Base-by-base conservation (phyloP, 371 early-diverging fungal genomes). In the Funneliformis caledonium region DNA sequence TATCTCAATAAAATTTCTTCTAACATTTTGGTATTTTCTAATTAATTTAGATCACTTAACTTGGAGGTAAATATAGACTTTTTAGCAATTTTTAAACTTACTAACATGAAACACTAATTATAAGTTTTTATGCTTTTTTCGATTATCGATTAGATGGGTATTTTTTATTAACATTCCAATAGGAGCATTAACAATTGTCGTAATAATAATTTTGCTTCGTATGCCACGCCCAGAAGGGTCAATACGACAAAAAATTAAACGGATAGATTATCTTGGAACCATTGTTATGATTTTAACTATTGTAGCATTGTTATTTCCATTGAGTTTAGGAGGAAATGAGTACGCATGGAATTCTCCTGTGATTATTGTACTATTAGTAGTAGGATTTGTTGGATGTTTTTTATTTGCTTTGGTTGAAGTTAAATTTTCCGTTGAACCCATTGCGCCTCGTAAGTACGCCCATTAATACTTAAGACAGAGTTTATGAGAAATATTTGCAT, bases 91-190 rank as follows among this genome's bases (percentile, higher is more conserved):
- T 43, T 8, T 42, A 22, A 43, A 26, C 26, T 26, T 26, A 26
- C 26, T 26, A 14, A 19, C 12, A 2, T 33, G 26, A 69, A 42
- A 45, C 37, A 14, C 22, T 67, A 10, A 42, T 33, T 67, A 10
- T 26, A 12, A 7, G 3, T 11, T 61, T 26, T 26, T 26, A 26
- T 26, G 26, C 26, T 19, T 31, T 52, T 22, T 14, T 26, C 22
- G 7, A 14, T 48, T 78, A 22, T 74, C 31, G 50, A 84, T 90
- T 85, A 89, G 91, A 62, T 93, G 93, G 88, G 89, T 90, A n/a
- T 95, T 95, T 84, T 94, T 92, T 85, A 90, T 94, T 82, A 94
- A 95, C 83, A 80, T 95, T 26, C 95, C 94, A 1, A 61, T 94
- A n/a, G 88, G 92, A 19, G 89, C 84, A 5, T 79, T 93, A 37